Conservation (phyloP, 768 basidiomycete species). For the Pisolithus sp. region DNA sequence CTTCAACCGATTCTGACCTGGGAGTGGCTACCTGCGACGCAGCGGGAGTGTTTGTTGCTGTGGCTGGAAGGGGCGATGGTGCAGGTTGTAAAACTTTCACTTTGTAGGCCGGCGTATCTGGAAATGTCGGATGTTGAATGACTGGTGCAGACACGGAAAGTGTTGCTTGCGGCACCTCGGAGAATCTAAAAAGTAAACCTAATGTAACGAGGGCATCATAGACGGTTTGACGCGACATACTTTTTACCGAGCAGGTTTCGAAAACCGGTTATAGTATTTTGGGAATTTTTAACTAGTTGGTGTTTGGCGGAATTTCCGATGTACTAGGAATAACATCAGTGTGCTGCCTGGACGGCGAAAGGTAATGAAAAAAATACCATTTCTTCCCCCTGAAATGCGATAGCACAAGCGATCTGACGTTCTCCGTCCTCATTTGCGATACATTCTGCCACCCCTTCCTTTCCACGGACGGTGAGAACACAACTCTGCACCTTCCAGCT, state of each 20-base stretch:
- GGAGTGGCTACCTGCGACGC: slow-evolving; percentile 67
- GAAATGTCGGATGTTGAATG: slow-evolving; percentile 65
- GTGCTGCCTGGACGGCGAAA: not conserved
- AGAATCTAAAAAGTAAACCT: slow-evolving; percentile 49
- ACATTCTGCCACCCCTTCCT: slow-evolving; percentile 91
- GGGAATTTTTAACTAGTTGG: slow-evolving; percentile 90
- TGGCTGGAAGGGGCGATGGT: slow-evolving; percentile 57
- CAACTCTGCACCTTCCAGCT: not conserved
- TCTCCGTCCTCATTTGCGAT: slow-evolving; percentile 99
- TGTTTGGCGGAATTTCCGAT: slow-evolving; percentile 92
- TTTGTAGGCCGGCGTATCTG: slow-evolving; percentile 76
- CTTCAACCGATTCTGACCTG: slow-evolving; percentile 61
- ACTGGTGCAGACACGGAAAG: slow-evolving; percentile 57
- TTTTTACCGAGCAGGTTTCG: slow-evolving; percentile 90
- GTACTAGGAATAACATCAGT: slow-evolving; percentile 49
- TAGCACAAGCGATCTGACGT: slow-evolving; percentile 92
- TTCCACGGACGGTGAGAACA: slow-evolving; percentile 1
- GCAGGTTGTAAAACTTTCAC: slow-evolving; percentile 77
- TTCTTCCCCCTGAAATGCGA: slow-evolving; percentile 89
- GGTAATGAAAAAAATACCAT: slow-evolving; percentile 47
- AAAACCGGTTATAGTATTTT: slow-evolving; percentile 94
- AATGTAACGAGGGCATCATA: not conserved
- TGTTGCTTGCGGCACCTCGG: slow-evolving; percentile 57
- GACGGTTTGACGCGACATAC: slow-evolving; percentile 36
- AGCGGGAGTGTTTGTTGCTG: slow-evolving; percentile 53